Percentiles rank a stretch among this genome's conserved stretches.
Evolutionary conservation across 176 grass and related monocot genomes (phyloP).

Genomic region (Triticum dicoccoides): DNA sequence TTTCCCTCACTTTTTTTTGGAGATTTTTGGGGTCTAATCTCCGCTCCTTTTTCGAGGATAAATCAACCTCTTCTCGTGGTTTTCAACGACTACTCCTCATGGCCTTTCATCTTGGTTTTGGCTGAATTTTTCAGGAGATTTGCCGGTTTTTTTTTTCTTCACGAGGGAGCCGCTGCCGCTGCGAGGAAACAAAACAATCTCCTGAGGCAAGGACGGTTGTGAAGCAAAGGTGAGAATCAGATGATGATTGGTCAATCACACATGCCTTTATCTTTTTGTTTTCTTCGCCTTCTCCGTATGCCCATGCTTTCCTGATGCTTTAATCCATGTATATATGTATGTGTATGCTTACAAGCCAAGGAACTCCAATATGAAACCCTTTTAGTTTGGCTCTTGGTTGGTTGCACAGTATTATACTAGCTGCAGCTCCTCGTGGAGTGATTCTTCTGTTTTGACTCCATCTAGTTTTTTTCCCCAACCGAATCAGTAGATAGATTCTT

Average conservation of each 20-base stretch:
- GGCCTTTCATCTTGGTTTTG: not conserved
- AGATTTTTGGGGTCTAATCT: slow-evolving; percentile 22
- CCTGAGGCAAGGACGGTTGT: slow-evolving; percentile 13
- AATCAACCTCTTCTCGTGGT: too few species aligned
- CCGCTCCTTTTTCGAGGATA: too few species aligned
- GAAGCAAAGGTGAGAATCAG: slow-evolving; percentile 46
- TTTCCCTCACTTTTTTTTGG: not conserved
- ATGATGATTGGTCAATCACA: slow-evolving; percentile 43
- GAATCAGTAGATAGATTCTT: not conserved
- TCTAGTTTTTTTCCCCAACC: not conserved
- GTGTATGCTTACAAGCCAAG: slow-evolving; percentile 32
- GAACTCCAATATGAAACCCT: not conserved
- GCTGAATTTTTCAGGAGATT: slow-evolving; percentile 19
- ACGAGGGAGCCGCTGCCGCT: slow-evolving; percentile 7
- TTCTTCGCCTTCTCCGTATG: slow-evolving; percentile 29
- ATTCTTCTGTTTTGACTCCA: not conserved
- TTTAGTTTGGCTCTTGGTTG: slow-evolving; percentile 12
- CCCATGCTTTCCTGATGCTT: slow-evolving; percentile 21
- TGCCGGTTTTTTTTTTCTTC: not conserved
- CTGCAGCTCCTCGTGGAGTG: not conserved
- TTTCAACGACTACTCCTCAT: not conserved
- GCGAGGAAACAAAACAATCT: slow-evolving; percentile 29
- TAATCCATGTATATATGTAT: not conserved
- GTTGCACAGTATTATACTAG: not conserved
- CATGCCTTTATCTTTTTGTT: slow-evolving; percentile 9